phyloP scores from a whole-genome alignment of 2,329 filamentous ascomycete genomes.

The Monilinia polystroma region DNA sequence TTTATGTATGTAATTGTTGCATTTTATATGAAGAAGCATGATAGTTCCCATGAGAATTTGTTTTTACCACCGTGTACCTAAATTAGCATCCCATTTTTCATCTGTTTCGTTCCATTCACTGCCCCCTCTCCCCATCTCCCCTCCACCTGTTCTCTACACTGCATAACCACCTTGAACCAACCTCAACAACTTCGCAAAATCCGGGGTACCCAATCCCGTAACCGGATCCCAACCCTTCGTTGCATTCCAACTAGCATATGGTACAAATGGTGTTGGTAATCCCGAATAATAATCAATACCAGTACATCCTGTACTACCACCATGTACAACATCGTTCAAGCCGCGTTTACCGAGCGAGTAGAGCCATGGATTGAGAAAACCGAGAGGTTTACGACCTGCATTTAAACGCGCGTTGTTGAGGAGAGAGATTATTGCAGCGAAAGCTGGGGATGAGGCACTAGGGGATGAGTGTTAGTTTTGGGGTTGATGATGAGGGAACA shows the following conservation, averaged over 20 bases:
- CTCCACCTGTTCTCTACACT: no score
- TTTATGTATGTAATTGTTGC: no score
- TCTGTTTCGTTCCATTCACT: no score
- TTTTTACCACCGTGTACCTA: no score
- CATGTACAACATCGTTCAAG: slow-evolving; percentile 48
- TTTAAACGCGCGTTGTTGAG: slow-evolving; percentile 60
- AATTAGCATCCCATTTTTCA: no score
- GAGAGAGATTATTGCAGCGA: slow-evolving; percentile 57
- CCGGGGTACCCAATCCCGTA: slow-evolving; percentile 42
- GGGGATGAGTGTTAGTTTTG: slow-evolving; percentile 23
- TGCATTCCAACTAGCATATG: slow-evolving; percentile 45
- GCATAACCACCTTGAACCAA: slow-evolving; percentile 11
- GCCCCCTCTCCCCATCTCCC: not conserved
- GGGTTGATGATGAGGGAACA: not conserved
- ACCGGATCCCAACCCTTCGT: slow-evolving; percentile 43
- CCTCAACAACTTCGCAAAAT: slow-evolving; percentile 29
- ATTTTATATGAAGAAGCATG: no score
- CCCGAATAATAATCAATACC: slow-evolving; percentile 34
- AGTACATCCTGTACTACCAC: slow-evolving; percentile 42
- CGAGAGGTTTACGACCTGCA: slow-evolving; percentile 47
- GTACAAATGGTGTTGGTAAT: slow-evolving; percentile 33
- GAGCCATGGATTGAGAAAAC: slow-evolving; percentile 61
- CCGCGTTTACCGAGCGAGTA: slow-evolving; percentile 50
- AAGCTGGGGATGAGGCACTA: slow-evolving; percentile 56
- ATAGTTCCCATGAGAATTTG: no score